Conservation (phyloP, 129 eudicot genomes). For the Lonicera japonica region DNA sequence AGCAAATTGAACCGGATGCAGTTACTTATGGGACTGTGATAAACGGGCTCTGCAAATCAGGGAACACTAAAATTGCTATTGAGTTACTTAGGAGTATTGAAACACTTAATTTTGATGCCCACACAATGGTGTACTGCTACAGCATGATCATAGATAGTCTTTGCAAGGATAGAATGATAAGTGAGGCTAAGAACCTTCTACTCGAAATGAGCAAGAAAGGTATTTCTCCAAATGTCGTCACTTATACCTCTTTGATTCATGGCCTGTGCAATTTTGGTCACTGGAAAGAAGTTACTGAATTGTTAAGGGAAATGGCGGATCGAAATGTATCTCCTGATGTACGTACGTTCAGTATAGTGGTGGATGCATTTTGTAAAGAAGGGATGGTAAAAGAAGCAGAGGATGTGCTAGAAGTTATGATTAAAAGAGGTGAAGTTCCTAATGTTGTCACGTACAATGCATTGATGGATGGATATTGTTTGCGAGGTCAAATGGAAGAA, state of each 20-base stretch:
- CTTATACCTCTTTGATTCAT: slow-evolving; percentile 1
- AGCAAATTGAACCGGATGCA: slow-evolving; percentile 13
- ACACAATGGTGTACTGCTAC: not conserved
- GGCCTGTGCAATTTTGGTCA: slow-evolving; percentile 6
- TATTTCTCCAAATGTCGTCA: not conserved
- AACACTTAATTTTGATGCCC: not conserved
- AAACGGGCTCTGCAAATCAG: slow-evolving; percentile 25
- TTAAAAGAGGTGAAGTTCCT: not conserved
- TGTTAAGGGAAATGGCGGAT: not conserved
- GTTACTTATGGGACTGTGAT: slow-evolving; percentile 8
- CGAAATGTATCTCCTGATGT: not conserved
- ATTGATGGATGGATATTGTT: not conserved
- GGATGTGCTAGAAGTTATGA: not conserved
- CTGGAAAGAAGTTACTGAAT: not conserved
- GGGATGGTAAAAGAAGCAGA: not conserved
- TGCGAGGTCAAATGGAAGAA: slow-evolving; percentile 4
- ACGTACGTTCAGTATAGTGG: not conserved
- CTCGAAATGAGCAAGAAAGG: slow-evolving; percentile 1
- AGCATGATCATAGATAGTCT: not conserved
- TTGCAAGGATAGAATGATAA: slow-evolving; percentile 6
- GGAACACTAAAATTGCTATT: slow-evolving; percentile 9
- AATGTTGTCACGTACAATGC: not conserved
- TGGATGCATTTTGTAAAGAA: slow-evolving; percentile 4
- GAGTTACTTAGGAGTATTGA: not conserved
- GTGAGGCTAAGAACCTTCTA: slow-evolving; percentile 1